These are phyloP conservation scores for Starmerella geochares DNA, from an alignment of 805 yeast species.

Conservation along the genomic window DNA sequence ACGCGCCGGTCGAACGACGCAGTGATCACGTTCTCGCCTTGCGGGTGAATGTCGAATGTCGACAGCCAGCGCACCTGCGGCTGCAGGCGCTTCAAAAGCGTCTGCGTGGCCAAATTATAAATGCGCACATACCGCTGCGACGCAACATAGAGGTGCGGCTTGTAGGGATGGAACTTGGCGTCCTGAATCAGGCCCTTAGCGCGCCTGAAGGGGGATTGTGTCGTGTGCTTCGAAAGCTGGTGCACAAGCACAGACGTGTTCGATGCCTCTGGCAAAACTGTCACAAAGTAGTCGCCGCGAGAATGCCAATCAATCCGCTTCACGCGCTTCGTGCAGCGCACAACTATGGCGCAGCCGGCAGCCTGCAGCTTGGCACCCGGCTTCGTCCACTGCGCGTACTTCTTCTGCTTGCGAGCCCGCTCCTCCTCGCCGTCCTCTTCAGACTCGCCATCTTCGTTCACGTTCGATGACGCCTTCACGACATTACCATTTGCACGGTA, in stretches of 20 bases:
- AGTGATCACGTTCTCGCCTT: constrained; percentile 89
- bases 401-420: constrained; percentile 27
- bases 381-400: constrained; percentile 63
- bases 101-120: constrained; percentile 82
- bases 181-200: constrained; percentile 91
- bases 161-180: constrained; percentile 93
- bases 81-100: constrained; percentile 65
- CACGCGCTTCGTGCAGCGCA: constrained; percentile 54
- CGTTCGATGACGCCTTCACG: constrained; percentile 19
- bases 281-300: constrained; percentile 91
- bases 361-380: constrained; percentile 54
- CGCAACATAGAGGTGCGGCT: constrained; percentile 86
- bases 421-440: constrained; percentile 29
- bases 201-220: constrained; percentile 91
- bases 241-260: constrained; percentile 85
- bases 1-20: constrained; percentile 91
- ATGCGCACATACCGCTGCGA: constrained; percentile 87
- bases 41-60: constrained; percentile 83
- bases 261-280: constrained; percentile 90
- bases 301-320: constrained; percentile 91
- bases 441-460: not conserved
- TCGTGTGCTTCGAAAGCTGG: constrained; percentile 83
- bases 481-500: constrained; percentile 39
- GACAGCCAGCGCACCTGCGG: constrained; percentile 97
- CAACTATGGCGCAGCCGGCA: constrained; percentile 62